These are phyloP conservation scores for Phytophthora megakarya DNA, from an alignment of 352 stramenopile genomes.

Conservation along the genomic window DNA sequence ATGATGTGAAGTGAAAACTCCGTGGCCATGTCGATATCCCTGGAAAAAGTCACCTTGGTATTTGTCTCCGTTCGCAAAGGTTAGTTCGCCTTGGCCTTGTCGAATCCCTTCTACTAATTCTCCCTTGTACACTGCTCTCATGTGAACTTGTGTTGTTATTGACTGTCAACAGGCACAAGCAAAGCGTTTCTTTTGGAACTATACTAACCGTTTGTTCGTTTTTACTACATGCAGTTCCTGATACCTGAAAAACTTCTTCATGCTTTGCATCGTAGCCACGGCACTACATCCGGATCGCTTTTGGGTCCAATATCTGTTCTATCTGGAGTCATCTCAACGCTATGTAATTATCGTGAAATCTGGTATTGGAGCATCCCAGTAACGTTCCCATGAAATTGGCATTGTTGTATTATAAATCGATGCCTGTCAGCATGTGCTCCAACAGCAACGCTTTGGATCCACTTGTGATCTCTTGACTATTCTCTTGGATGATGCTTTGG, in stretches of 20 bases:
- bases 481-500: conserved; percentile 13
- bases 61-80: conserved; percentile 67
- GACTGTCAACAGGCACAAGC: conserved; percentile 21
- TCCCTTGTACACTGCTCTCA: conserved; percentile 60
- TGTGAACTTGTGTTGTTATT: conserved; percentile 6
- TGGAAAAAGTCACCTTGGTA: conserved; percentile 70
- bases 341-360: conserved; percentile 30
- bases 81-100: conserved; percentile 53
- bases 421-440: neutral
- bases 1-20: conserved; percentile 60
- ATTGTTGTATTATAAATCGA: conserved; percentile 1
- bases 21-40: conserved; percentile 62
- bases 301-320: conserved; percentile 18
- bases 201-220: neutral
- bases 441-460: conserved; percentile 9
- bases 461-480: conserved; percentile 11
- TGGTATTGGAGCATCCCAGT: conserved; percentile 17
- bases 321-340: conserved; percentile 31
- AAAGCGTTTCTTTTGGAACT: neutral
- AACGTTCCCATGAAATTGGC: conserved; percentile 8
- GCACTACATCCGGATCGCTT: conserved; percentile 35
- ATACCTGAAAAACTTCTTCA: conserved; percentile 2
- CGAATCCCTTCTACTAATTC: conserved; percentile 62
- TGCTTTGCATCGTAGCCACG: conserved; percentile 38
- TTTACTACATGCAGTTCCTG: conserved; percentile 33